A percentile compares a stretch with the other conserved stretches of the same genome.
phyloP scores from a whole-genome alignment of 345 rosid genomes.

The Litchi chinensis region DNA sequence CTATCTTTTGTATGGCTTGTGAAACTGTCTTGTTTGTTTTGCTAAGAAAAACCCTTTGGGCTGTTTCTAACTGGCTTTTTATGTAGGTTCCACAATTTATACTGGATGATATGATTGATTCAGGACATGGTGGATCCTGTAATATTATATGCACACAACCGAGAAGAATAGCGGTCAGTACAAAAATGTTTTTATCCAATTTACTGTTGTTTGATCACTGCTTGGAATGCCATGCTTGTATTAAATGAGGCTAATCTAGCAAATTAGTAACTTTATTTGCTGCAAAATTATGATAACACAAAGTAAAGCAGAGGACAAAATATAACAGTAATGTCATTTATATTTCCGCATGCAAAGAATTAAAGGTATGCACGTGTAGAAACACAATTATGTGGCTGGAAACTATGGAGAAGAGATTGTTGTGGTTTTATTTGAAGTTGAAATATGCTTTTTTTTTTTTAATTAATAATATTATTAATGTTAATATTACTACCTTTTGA shows the following conservation, averaged over 20 bases:
- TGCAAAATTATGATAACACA: not conserved
- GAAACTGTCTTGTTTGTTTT: conserved; percentile 2
- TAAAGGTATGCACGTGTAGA: not conserved
- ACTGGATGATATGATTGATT: conserved; percentile 90
- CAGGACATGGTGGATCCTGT: conserved; percentile 75
- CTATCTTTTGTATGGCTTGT: not conserved
- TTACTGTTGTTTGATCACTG: conserved; percentile 4
- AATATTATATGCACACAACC: conserved; percentile 97
- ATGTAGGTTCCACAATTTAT: conserved; percentile 92
- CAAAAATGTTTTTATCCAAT: conserved; percentile 15
- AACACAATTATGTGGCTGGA: conserved; percentile 2
- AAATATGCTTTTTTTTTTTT: not conserved
- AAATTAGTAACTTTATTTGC: not conserved
- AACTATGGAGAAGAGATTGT: not conserved
- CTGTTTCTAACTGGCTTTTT: conserved; percentile 22
- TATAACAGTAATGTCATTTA: not conserved
- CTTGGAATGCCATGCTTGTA: not conserved
- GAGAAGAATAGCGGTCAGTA: conserved; percentile 83
- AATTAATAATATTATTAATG: not conserved
- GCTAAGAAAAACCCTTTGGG: conserved; percentile 16
- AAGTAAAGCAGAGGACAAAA: not conserved
- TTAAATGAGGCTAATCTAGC: not conserved
- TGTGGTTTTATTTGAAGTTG: not conserved
- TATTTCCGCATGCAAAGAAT: not conserved
- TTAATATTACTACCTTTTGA: not conserved